Evolutionary conservation across 495 filamentous ascomycete species (phyloP).

Genomic region (Hyaloscypha variabilis): DNA sequence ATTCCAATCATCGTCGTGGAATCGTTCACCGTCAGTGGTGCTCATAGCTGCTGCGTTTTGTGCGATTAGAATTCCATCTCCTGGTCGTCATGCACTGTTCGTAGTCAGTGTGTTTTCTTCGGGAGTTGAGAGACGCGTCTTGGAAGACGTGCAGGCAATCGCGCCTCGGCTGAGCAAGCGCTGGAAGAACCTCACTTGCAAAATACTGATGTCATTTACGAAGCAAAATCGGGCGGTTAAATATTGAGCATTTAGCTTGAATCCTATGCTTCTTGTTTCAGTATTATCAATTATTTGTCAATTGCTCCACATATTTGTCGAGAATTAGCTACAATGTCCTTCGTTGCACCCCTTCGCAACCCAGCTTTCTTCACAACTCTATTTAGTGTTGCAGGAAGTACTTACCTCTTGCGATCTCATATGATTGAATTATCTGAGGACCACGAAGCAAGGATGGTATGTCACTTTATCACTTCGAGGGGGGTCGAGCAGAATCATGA

Average conservation of each 20-base stretch:
- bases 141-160: neutral
- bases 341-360: constrained; percentile 25
- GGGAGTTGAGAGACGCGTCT: neutral
- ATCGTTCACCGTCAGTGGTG: neutral
- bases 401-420: constrained; percentile 38
- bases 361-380: constrained; percentile 37
- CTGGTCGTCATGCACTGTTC: neutral
- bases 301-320: neutral
- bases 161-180: neutral
- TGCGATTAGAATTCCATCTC: neutral
- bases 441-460: constrained; percentile 45
- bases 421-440: constrained; percentile 46
- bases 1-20: neutral
- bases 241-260: neutral
- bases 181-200: neutral
- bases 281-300: neutral
- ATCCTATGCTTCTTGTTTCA: neutral
- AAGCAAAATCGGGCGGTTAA: neutral
- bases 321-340: constrained; percentile 28
- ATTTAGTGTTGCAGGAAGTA: constrained; percentile 30
- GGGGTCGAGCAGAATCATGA: neutral
- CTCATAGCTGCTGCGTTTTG: neutral
- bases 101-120: neutral
- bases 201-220: neutral
- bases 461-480: neutral